These are phyloP conservation scores for Suillus americanus DNA, from an alignment of 768 basidiomycete genomes.

Conservation along the genomic window DNA sequence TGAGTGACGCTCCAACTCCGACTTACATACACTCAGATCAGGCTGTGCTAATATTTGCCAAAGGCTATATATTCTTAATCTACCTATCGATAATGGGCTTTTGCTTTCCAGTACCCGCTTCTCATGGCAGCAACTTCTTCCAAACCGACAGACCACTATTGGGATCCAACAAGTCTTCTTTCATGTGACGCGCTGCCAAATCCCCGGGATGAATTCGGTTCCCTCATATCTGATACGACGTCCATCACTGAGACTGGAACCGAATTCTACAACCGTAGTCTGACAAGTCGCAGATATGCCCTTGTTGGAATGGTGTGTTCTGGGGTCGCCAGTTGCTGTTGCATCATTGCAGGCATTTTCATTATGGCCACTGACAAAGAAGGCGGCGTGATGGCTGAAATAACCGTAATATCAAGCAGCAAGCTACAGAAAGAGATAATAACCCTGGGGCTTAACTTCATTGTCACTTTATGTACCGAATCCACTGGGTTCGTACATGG, in stretches of 20 bases:
- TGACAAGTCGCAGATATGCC: slow-evolving; percentile 20
- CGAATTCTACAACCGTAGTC: slow-evolving; percentile 29
- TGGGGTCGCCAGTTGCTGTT: slow-evolving; percentile 20
- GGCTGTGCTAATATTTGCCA: not conserved
- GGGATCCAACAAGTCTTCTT: not conserved
- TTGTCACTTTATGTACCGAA: slow-evolving; percentile 30
- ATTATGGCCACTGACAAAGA: not conserved
- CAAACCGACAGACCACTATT: not conserved
- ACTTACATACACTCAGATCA: not conserved
- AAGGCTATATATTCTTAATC: not conserved
- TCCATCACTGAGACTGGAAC: slow-evolving; percentile 14
- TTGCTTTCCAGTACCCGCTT: not conserved
- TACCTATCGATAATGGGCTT: not conserved
- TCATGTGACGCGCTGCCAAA: not conserved
- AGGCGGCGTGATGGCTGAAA: not conserved
- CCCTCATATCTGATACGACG: not conserved
- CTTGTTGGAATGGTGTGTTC: slow-evolving; percentile 27
- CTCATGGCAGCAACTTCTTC: not conserved
- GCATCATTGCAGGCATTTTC: slow-evolving; percentile 21
- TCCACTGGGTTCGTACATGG: slow-evolving; percentile 29
- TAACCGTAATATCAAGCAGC: not conserved
- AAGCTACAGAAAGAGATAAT: slow-evolving; percentile 20
- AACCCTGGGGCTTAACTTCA: slow-evolving; percentile 22
- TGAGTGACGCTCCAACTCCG: not conserved
- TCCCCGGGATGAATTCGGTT: not conserved